Conservation (phyloP, 768 basidiomycete species). For the Leccinum aurantiacum region DNA sequence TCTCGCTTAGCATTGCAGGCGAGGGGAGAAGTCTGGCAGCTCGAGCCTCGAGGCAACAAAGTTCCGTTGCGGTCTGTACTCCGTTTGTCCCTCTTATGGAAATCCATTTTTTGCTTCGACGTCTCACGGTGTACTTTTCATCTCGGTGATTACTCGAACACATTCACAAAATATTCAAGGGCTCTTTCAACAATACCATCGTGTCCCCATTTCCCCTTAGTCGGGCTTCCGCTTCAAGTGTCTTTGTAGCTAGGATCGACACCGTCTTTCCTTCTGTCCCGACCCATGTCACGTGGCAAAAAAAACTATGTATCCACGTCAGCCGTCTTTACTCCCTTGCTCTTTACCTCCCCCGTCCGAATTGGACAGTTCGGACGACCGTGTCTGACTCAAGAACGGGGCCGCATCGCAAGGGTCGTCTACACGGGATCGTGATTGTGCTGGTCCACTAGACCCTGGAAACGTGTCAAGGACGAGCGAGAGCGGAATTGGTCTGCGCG, state of each 20-base stretch:
- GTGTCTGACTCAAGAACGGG: not conserved
- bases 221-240: conserved; percentile 7
- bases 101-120: not conserved
- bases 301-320: not conserved
- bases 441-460: not conserved
- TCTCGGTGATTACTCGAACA: not conserved
- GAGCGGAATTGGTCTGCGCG: not conserved
- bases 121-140: not conserved
- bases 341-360: not conserved
- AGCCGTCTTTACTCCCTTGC: not conserved
- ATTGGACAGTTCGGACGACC: not conserved
- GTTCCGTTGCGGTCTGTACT: no score
- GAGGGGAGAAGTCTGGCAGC: not conserved
- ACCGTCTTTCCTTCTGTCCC: not conserved
- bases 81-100: not conserved
- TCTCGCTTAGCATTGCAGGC: not conserved
- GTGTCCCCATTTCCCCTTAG: conserved; percentile 10
- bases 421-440: not conserved
- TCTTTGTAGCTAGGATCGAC: not conserved
- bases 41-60: conserved; percentile 8
- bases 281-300: not conserved
- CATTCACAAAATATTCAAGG: not conserved
- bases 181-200: conserved; percentile 6
- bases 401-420: not conserved
- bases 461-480: conserved; percentile 7